Evolutionary conservation across 441 rosid genomes (phyloP), one percentile per base, ranked within the genome.

Genomic region (Erysimum cheiri): DNA sequence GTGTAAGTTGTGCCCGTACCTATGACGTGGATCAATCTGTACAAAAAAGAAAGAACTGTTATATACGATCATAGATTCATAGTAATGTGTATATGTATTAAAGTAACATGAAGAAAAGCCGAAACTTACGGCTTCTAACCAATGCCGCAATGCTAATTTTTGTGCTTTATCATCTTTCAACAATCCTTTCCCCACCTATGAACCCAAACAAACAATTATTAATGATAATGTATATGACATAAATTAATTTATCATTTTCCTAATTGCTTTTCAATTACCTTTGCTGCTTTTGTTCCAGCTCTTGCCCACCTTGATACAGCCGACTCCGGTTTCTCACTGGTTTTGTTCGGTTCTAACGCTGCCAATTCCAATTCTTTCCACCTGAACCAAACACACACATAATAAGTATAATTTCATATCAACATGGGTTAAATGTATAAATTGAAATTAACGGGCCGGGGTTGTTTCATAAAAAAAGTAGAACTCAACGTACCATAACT

Each of bases 21-120:
- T 80, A 47, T 88, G 93, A 32, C 93, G 77, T 40, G 93, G 89
- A 36, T 88, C 93, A 78, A 88, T 88, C 91, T 88, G 76, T 24
- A 29, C 12, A 15, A 44, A 28, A 35, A 22, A n/a, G 12, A 8
- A 9, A 24, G 46, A 11, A 41, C 8, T 26, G 70, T 10, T 41
- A 40, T 14, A 57, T 6, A 37, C 24, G 24, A 22, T 22, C 24
- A 22, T 1, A 22, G 24, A 19, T 19, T 11, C 15, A 24, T 56
- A 62, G 47, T 19, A n/a, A 3, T 43, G 5, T 24, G 46, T 13
- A 62, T 69, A 46, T 3, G 1, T 22, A 46, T 3, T 41, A 32
- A 37, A 57, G 32, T 37, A 6, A 13, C 17, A 7, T 11, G 24
- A 37, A n/a, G 4, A 19, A 35, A 46, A 28, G 64, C 64, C 68